Conservation (phyloP, 2,329 filamentous ascomycete species). For the Epichloe glyceriae region DNA sequence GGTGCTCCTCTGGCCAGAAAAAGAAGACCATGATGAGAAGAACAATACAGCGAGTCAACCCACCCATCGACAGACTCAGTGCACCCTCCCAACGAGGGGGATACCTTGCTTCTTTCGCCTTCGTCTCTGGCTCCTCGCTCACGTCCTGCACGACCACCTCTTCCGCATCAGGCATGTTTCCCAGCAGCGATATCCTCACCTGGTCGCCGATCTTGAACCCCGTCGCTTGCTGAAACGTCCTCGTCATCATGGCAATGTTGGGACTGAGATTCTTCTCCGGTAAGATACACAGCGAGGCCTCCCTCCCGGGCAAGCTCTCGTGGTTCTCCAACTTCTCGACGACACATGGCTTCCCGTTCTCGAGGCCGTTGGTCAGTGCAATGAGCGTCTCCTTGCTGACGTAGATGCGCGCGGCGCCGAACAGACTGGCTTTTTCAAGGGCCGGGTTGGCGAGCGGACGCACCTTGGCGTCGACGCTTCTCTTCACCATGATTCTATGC, state of each 20-base stretch:
- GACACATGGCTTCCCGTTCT: conserved; percentile 29
- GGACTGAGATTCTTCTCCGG: conserved; percentile 50
- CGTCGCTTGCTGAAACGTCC: conserved; percentile 58
- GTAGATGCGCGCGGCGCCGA: conserved; percentile 33
- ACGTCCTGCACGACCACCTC: conserved; percentile 49
- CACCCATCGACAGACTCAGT: conserved; percentile 22
- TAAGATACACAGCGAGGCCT: conserved; percentile 37
- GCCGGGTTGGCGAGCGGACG: conserved; percentile 28
- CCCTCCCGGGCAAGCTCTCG: conserved; percentile 17
- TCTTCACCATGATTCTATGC: conserved; percentile 18
- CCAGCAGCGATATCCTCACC: conserved; percentile 44
- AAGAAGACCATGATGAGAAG: neutral
- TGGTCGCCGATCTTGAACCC: conserved; percentile 60
- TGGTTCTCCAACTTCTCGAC: conserved; percentile 22
- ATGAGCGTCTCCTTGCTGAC: conserved; percentile 34
- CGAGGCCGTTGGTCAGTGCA: conserved; percentile 28
- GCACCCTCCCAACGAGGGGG: conserved; percentile 23
- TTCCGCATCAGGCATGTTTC: conserved; percentile 39
- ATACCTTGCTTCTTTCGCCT: conserved; percentile 18
- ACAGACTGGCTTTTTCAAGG: conserved; percentile 28
- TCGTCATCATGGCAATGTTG: conserved; percentile 58
- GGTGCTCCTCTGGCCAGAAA: too few species aligned
- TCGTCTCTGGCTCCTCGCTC: conserved; percentile 24
- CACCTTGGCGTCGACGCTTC: conserved; percentile 27
- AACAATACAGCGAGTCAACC: conserved; percentile 2